These are phyloP conservation scores for Ammopiptanthus mongolicus DNA, from an alignment of 306 rosid genomes.

Conservation along the genomic window DNA sequence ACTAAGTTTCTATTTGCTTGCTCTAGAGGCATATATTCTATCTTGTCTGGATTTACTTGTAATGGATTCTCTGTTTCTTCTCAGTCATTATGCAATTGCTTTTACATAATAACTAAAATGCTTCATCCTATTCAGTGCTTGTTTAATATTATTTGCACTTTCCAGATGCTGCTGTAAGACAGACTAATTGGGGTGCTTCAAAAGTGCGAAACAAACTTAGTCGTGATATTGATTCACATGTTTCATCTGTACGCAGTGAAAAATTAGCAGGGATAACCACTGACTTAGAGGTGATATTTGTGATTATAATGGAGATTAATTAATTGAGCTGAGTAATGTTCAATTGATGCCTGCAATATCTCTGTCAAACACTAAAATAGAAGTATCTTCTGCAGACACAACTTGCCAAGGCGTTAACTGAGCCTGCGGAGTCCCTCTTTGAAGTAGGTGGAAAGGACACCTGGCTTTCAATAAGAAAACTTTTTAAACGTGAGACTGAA, in stretches of 20 bases:
- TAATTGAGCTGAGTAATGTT: conserved; percentile 11
- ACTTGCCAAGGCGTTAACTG: conserved; percentile 50
- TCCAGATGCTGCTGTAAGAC: conserved; percentile 62
- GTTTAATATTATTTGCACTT: conserved; percentile 6
- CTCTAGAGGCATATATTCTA: conserved; percentile 3
- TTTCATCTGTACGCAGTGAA: conserved; percentile 44
- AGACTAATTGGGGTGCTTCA: conserved; percentile 67
- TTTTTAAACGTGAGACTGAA: conserved; percentile 65
- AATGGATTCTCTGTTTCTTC: not conserved
- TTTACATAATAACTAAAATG: not conserved
- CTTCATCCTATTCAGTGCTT: not conserved
- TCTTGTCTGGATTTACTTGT: conserved; percentile 1
- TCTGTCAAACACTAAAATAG: conserved; percentile 9
- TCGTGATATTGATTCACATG: conserved; percentile 71
- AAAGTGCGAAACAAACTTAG: conserved; percentile 60
- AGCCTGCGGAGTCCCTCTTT: conserved; percentile 68
- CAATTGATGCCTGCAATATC: not conserved
- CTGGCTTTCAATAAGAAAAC: conserved; percentile 71
- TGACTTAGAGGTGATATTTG: conserved; percentile 50
- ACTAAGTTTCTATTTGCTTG: not conserved
- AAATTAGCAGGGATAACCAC: conserved; percentile 48
- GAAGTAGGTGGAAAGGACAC: conserved; percentile 67
- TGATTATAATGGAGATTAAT: not conserved
- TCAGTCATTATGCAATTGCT: not conserved
- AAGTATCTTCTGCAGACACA: conserved; percentile 45